Percentiles rank a stretch among this genome's conserved stretches.
These are phyloP conservation scores for Tilletia caries DNA, from an alignment of 1,284 basidiomycete genomes.

Conservation along the genomic window DNA sequence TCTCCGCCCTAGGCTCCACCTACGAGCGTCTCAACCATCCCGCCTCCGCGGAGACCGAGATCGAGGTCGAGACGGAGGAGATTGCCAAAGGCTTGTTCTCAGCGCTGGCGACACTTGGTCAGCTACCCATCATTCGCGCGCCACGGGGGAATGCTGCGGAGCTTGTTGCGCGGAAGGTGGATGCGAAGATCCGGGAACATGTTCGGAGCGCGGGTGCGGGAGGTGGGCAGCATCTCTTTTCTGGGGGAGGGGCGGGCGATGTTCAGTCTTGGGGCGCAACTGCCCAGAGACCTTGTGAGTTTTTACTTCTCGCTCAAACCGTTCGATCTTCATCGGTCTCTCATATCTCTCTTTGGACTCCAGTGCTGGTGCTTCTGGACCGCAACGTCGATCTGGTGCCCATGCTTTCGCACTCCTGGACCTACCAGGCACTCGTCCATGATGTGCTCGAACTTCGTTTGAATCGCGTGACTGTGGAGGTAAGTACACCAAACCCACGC, in stretches of 20 bases:
- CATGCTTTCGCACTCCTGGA: slow-evolving; percentile 96
- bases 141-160: slow-evolving; percentile 96
- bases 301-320: not conserved
- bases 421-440: slow-evolving; percentile 95
- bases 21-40: slow-evolving; percentile 93
- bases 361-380: slow-evolving; percentile 88
- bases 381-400: slow-evolving; percentile 92
- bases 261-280: slow-evolving; percentile 56
- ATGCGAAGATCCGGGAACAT: slow-evolving; percentile 86
- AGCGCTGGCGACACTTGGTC: slow-evolving; percentile 84
- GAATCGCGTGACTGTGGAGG: slow-evolving; percentile 79
- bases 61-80: slow-evolving; percentile 89
- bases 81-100: slow-evolving; percentile 88
- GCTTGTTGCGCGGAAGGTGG: slow-evolving; percentile 93
- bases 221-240: slow-evolving; percentile 48
- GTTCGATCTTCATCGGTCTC: not conserved
- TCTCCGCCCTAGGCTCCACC: slow-evolving; percentile 45
- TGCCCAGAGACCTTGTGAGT: slow-evolving; percentile 22
- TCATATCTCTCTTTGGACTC: not conserved
- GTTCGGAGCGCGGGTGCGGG: slow-evolving; percentile 65
- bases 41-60: slow-evolving; percentile 79
- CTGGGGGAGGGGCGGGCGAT: slow-evolving; percentile 55
- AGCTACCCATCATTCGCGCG: slow-evolving; percentile 89
- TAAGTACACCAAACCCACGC: too few species aligned
- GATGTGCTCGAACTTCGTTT: slow-evolving; percentile 97